Conservation (phyloP, 75 land plant genomes). For the Sequoia sempervirens region DNA sequence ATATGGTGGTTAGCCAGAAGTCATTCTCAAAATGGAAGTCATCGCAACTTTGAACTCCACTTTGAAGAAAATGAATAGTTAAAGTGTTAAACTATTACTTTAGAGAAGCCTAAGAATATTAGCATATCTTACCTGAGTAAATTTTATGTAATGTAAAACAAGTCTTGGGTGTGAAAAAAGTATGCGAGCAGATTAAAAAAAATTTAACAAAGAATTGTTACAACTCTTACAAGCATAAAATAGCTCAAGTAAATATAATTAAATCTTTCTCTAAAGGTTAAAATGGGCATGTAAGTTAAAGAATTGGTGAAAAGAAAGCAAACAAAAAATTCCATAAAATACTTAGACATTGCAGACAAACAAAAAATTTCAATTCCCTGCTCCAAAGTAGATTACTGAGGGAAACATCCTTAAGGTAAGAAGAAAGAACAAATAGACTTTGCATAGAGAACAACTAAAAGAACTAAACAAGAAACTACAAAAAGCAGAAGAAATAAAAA, state of each 20-base stretch:
- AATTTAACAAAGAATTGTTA: background rate
- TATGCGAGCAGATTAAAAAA: background rate
- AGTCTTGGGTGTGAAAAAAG: background rate
- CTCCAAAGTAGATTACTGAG: background rate
- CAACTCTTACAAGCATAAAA: too few relatives aligned
- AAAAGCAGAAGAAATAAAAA: background rate
- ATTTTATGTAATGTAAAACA: background rate
- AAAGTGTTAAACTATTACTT: background rate
- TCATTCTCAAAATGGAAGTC: background rate
- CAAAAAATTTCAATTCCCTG: background rate
- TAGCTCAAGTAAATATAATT: too few relatives aligned
- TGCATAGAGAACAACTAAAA: background rate
- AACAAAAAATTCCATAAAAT: background rate
- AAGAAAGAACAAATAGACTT: background rate
- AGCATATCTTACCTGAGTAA: background rate
- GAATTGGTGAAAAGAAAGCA: background rate
- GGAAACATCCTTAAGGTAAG: background rate
- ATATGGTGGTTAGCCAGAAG: background rate
- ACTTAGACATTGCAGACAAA: background rate
- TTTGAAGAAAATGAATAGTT: background rate
- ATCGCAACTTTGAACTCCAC: background rate
- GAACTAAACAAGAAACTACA: background rate
- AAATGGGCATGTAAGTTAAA: background rate
- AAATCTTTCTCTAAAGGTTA: background rate
- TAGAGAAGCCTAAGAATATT: background rate